Evolutionary conservation across 78 protist species (phyloP), one percentile per base, ranked within the genome.

Genomic region (Salpingoeca rosetta): DNA sequence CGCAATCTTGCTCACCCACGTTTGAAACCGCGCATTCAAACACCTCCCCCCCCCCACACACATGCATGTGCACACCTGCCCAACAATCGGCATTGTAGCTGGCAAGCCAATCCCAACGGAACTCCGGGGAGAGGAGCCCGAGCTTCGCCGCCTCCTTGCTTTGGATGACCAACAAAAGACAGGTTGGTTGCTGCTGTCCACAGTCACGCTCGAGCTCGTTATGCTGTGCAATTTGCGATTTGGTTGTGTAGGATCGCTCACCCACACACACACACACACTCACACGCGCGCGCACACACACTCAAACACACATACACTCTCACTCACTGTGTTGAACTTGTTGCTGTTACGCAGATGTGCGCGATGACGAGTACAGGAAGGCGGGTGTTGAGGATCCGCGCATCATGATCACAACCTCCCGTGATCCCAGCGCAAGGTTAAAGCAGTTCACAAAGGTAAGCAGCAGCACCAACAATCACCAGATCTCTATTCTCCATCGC

Each of bases 331-430:
- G n/a, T 12, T 28, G 82, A 11, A 22, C 82, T 22, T 22, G 82
- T 22, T 3, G 25, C 39, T 26, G 82, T 45, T 7, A 10, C 12
- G n/a, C 44, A 31, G 38, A 79, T 77, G 81, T 72, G 36, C 77
- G 95, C 41, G 99, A 99, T 79, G 98, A 97, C 88, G 99, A 99
- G 90, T 99, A 99, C 81, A 92, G 93, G 0, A n/a, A 44, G 31
- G 98, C 98, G 0, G 99, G 99, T 25, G 82, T 92, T 36, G 11
- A 24, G 27, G 99, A 99, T 26, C 99, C 99, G 12, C 88, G 90
- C 57, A 85, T 99, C 7, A 83, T 99, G 43, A 26, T 97, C 44
- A 97, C 99, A 7, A 97, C 99, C 11, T 89, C 98, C 1, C 94
- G 96, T 40, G 97, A 96, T 79, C 99, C 99, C 27, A 77, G 91